These are phyloP conservation scores for Naganishia vishniacii DNA, from an alignment of 768 basidiomycete species.

Conservation along the genomic window DNA sequence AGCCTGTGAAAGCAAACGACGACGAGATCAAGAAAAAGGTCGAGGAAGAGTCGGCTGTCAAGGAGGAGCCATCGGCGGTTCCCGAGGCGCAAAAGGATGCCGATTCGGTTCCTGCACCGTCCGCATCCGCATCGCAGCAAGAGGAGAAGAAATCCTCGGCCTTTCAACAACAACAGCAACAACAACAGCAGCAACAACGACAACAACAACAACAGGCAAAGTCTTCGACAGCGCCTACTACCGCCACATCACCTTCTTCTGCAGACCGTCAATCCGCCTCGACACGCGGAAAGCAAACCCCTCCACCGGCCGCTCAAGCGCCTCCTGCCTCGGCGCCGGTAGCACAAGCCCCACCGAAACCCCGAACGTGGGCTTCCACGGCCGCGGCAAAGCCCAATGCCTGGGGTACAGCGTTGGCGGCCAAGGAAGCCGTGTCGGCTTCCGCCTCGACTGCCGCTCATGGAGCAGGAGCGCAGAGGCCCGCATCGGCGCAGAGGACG, in stretches of 20 bases:
- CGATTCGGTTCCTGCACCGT: too few species aligned
- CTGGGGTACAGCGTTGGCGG: conserved; percentile 77
- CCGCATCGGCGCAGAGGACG: background rate
- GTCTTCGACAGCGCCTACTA: too few species aligned
- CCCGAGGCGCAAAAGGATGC: too few species aligned
- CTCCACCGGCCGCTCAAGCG: conserved; percentile 30
- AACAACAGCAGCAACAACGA: too few species aligned
- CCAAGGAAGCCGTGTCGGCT: conserved; percentile 56
- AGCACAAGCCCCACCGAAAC: conserved; percentile 50
- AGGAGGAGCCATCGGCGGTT: too few species aligned
- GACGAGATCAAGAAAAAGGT: too few species aligned
- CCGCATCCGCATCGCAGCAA: too few species aligned
- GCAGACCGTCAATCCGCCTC: background rate
- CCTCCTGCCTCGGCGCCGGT: conserved; percentile 47
- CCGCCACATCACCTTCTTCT: too few species aligned
- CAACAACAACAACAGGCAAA: too few species aligned
- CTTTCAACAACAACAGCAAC: too few species aligned
- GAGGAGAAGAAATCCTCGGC: too few species aligned
- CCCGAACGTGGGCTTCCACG: conserved; percentile 79
- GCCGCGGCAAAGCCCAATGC: conserved; percentile 73
- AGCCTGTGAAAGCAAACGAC: conserved; percentile 12
- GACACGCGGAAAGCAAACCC: background rate
- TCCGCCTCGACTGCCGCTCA: conserved; percentile 39
- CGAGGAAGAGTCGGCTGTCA: conserved; percentile 32
- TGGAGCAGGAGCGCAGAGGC: conserved; percentile 15